Evolutionary conservation across 179 eudicot species (phyloP).

Genomic region (Carnegiea gigantea): DNA sequence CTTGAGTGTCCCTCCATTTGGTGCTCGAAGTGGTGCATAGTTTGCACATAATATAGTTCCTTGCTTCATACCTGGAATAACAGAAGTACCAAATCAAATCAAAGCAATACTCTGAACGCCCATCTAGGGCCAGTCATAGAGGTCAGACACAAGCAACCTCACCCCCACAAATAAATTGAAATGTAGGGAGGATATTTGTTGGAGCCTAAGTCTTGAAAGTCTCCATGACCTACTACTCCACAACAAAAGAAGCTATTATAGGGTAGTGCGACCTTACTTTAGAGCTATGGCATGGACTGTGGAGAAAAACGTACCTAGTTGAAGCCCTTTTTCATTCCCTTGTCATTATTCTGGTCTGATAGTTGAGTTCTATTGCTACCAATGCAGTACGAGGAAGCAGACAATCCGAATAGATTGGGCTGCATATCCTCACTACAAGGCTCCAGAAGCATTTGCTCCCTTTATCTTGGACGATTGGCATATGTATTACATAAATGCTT

Average conservation of each 20-base stretch:
- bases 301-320: background rate
- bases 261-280: background rate
- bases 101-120: background rate
- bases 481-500: conserved; percentile 87
- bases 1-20: background rate
- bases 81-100: background rate
- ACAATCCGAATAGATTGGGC: conserved; percentile 79
- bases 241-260: background rate
- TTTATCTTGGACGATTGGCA: conserved; percentile 69
- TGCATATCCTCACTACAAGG: conserved; percentile 85
- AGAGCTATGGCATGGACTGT: background rate
- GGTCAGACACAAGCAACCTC: background rate
- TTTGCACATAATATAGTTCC: background rate
- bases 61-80: background rate
- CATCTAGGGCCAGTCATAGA: background rate
- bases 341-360: background rate
- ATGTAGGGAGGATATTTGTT: background rate
- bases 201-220: background rate
- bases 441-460: conserved; percentile 92
- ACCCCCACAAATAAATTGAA: background rate
- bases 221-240: background rate
- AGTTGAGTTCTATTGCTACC: conserved; percentile 1
- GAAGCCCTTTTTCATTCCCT: background rate
- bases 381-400: conserved; percentile 64
- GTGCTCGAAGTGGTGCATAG: background rate